Percentiles rank a stretch among this genome's conserved stretches.
These are phyloP conservation scores for Monilinia laxa DNA, from an alignment of 2,329 filamentous ascomycete species.

Conservation along the genomic window DNA sequence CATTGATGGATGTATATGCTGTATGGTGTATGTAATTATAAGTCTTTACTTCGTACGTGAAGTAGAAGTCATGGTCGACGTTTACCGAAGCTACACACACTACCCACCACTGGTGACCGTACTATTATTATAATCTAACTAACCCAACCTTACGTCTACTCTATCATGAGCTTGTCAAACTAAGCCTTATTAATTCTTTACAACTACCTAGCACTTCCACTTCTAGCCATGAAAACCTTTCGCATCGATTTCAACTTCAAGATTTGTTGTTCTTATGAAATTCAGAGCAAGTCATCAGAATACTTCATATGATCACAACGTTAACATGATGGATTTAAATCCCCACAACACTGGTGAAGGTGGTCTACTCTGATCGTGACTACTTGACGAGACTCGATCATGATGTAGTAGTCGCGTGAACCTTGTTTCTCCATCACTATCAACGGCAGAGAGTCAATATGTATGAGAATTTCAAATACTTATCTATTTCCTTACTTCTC, in stretches of 20 bases:
- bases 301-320: neutral
- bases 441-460: neutral
- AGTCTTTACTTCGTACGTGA: too few relatives aligned
- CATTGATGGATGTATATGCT: too few relatives aligned
- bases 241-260: neutral
- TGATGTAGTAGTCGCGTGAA: conserved; percentile 17
- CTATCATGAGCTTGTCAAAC: too few relatives aligned
- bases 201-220: too few relatives aligned
- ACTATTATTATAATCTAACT: too few relatives aligned
- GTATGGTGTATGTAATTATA: too few relatives aligned
- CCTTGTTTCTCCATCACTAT: conserved; percentile 8
- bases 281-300: neutral
- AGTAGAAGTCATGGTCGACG: too few relatives aligned
- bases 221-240: neutral
- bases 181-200: too few relatives aligned
- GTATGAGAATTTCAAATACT: neutral
- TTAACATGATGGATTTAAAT: neutral
- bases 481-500: neutral
- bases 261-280: neutral
- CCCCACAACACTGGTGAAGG: neutral
- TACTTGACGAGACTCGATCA: neutral
- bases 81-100: too few relatives aligned
- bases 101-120: too few relatives aligned
- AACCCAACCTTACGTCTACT: too few relatives aligned
- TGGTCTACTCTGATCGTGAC: neutral